phyloP scores from a whole-genome alignment of 2,329 filamentous ascomycete species.

The Nemania sp. region DNA sequence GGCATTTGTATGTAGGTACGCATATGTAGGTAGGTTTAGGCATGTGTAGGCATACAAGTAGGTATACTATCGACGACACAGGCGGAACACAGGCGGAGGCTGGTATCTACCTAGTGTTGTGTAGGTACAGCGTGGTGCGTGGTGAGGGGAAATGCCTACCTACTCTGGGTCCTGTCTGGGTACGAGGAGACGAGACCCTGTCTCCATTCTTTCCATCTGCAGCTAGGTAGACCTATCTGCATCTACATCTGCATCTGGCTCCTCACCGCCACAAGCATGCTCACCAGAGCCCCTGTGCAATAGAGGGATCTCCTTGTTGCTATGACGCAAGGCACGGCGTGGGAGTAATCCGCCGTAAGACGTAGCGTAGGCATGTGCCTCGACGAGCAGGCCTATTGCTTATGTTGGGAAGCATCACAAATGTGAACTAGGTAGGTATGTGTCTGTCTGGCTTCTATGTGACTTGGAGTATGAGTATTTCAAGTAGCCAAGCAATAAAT shows the following conservation, averaged over 20 bases:
- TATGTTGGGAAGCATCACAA: not conserved
- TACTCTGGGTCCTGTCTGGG: no score
- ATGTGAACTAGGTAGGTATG: not conserved
- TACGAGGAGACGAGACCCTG: slow-evolving; percentile 4
- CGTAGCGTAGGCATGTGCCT: not conserved
- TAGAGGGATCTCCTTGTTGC: slow-evolving; percentile 16
- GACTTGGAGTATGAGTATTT: not conserved
- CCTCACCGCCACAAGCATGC: slow-evolving; percentile 35
- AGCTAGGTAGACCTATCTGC: slow-evolving; percentile 7
- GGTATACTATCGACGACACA: no score
- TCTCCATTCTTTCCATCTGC: slow-evolving; percentile 23
- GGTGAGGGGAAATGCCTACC: slow-evolving; percentile 28
- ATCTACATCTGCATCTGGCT: slow-evolving; percentile 24
- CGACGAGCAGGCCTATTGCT: slow-evolving; percentile 1
- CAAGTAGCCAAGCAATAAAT: slow-evolving; percentile 3
- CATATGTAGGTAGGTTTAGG: not conserved
- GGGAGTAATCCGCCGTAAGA: not conserved
- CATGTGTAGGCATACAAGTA: not conserved
- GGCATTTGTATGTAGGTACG: not conserved
- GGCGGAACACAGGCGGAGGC: slow-evolving; percentile 30
- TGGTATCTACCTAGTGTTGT: no score
- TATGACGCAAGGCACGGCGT: slow-evolving; percentile 15
- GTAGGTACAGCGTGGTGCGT: no score
- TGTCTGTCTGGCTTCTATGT: no score
- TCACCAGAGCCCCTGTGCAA: slow-evolving; percentile 2